Conservation (phyloP, 306 rosid genomes). For the Coriaria nepalensis region DNA sequence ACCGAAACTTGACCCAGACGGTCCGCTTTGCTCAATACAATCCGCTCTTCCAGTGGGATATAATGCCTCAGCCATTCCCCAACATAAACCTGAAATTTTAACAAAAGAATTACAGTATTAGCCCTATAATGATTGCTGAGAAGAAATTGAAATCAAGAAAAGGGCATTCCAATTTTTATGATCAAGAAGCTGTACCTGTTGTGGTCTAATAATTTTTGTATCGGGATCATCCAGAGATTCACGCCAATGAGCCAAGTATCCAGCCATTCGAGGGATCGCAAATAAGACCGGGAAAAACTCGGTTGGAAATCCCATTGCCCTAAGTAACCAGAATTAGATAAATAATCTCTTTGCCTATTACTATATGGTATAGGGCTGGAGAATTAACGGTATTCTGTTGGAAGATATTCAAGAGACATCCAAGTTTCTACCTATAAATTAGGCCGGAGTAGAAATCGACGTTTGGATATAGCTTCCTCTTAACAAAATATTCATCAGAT, state of each 20-base stretch:
- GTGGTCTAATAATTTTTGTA: constrained; percentile 88
- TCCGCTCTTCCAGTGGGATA: constrained; percentile 37
- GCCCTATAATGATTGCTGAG: neutral
- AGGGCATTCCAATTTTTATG: neutral
- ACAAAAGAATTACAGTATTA: constrained; percentile 6
- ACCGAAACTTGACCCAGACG: constrained; percentile 56
- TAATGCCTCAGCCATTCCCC: constrained; percentile 80
- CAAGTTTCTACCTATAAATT: constrained; percentile 42
- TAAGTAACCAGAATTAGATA: constrained; percentile 16
- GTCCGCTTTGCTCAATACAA: constrained; percentile 31
- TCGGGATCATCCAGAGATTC: constrained; percentile 91
- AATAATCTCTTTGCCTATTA: neutral
- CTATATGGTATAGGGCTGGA: neutral
- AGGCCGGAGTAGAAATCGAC: constrained; percentile 90
- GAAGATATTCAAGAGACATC: neutral
- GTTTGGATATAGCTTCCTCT: constrained; percentile 86
- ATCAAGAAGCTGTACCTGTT: constrained; percentile 42
- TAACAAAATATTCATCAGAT: constrained; percentile 68
- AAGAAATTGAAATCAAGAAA: constrained; percentile 3
- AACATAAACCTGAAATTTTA: constrained; percentile 46
- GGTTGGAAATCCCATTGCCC: constrained; percentile 91
- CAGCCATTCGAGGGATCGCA: constrained; percentile 95
- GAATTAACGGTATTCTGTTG: neutral
- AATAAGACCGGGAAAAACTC: constrained; percentile 77
- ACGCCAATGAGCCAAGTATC: constrained; percentile 89